These are phyloP conservation scores for Parietichytrium sp. DNA, from an alignment of 108 stramenopile species.

Conservation along the genomic window DNA sequence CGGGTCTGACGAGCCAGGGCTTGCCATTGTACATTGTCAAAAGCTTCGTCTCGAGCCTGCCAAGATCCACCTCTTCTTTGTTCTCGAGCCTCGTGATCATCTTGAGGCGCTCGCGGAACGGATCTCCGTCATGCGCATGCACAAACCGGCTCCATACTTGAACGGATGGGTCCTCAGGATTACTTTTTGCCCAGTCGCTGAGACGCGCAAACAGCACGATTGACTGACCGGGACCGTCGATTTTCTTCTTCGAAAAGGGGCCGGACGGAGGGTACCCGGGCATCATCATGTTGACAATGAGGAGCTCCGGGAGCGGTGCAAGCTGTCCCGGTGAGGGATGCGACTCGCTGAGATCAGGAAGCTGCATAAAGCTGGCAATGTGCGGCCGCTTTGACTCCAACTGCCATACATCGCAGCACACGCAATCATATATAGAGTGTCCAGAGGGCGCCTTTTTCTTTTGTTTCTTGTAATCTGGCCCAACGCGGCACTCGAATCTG, in stretches of 20 bases:
- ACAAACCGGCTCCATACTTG: slow-evolving; percentile 32
- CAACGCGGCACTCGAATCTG: not conserved
- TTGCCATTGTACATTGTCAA: slow-evolving; percentile 10
- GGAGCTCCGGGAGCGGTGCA: slow-evolving; percentile 9
- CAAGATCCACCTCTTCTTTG: not conserved
- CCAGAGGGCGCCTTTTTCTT: slow-evolving; percentile 26
- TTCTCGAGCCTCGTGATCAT: slow-evolving; percentile 32
- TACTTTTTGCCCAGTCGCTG: slow-evolving; percentile 19
- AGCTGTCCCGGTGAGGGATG: not conserved
- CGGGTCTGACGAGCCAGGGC: slow-evolving; percentile 28
- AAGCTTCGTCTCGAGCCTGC: not conserved
- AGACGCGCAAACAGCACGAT: slow-evolving; percentile 1
- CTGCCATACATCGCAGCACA: slow-evolving; percentile 14
- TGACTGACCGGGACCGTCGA: slow-evolving; percentile 28
- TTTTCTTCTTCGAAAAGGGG: slow-evolving; percentile 33
- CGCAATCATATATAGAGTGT: not conserved
- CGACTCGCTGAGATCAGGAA: not conserved
- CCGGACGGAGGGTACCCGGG: slow-evolving; percentile 25
- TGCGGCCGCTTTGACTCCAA: slow-evolving; percentile 20
- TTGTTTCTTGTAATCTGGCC: slow-evolving; percentile 24
- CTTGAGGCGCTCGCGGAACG: slow-evolving; percentile 33
- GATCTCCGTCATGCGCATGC: slow-evolving; percentile 3
- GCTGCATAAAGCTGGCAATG: slow-evolving; percentile 36
- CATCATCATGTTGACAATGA: slow-evolving; percentile 39
- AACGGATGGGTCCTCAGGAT: not conserved